A percentile compares a stretch with the other conserved stretches of the same genome.
These are phyloP conservation scores for Bonnemaisonia californica DNA, from an alignment of 31 red algal species.

Conservation along the genomic window DNA sequence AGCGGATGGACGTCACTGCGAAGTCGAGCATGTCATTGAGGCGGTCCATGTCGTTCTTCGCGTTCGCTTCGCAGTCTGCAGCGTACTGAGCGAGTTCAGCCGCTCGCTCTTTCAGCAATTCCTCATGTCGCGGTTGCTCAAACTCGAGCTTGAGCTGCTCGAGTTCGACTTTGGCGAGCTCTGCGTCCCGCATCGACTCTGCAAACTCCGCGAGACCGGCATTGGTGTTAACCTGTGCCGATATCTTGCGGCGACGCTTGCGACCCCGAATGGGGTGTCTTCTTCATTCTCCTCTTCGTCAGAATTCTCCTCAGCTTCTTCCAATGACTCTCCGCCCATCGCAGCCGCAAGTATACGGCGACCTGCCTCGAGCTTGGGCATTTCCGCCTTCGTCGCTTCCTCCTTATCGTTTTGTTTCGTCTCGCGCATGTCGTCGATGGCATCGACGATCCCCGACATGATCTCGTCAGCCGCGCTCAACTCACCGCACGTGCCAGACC, in stretches of 20 bases:
- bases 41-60: not conserved
- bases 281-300: conserved; percentile 8
- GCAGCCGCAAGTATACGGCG: not conserved
- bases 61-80: not conserved
- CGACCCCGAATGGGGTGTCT: too few species aligned
- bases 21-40: not conserved
- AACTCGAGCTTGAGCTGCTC: too few species aligned
- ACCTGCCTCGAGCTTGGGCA: not conserved
- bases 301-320: not conserved
- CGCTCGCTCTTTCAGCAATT: not conserved
- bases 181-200: too few species aligned
- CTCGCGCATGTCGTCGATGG: not conserved
- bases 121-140: too few species aligned
- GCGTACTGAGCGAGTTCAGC: not conserved
- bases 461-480: not conserved
- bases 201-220: too few species aligned
- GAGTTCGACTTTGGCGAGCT: too few species aligned
- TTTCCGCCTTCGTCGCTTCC: not conserved
- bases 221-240: too few species aligned
- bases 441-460: not conserved
- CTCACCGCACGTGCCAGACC: conserved; percentile 1
- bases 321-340: too few species aligned
- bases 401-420: not conserved
- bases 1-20: conserved; percentile 9
- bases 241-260: too few species aligned